Conservation (phyloP, 371 early-diverging fungal genomes). For the Syncephalis fuscata region DNA sequence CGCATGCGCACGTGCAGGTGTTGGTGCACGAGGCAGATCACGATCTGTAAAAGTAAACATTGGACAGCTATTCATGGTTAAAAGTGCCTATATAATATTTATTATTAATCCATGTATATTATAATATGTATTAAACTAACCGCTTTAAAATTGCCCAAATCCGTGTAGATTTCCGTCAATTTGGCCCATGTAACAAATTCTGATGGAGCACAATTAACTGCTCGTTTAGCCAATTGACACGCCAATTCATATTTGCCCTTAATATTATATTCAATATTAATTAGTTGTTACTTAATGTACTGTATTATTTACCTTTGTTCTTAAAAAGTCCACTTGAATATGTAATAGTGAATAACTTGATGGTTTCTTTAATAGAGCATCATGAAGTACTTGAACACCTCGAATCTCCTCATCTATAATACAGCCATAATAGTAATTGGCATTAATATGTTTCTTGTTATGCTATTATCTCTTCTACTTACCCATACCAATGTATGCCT, state of each 20-base stretch:
- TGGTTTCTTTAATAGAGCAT: conserved; percentile 58
- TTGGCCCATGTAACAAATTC: conserved; percentile 93
- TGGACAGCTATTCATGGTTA: conserved; percentile 91
- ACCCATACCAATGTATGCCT: conserved; percentile 51
- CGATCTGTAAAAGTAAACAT: conserved; percentile 89
- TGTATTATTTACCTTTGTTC: conserved; percentile 34
- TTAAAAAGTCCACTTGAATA: conserved; percentile 75
- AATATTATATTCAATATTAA: not conserved
- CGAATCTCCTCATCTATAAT: conserved; percentile 68
- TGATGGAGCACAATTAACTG: conserved; percentile 84
- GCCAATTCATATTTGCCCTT: conserved; percentile 57
- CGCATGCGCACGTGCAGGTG: conserved; percentile 64
- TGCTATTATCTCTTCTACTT: not conserved
- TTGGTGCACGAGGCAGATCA: conserved; percentile 82
- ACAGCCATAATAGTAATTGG: too few relatives aligned
- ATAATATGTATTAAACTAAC: conserved; percentile 22
- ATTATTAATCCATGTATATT: not conserved
- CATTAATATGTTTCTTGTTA: too few relatives aligned
- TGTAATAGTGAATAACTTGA: conserved; percentile 68
- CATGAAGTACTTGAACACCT: conserved; percentile 69
- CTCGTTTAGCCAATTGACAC: conserved; percentile 69
- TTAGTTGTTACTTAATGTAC: not conserved
- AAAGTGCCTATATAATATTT: conserved; percentile 44
- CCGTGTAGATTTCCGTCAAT: conserved; percentile 79
- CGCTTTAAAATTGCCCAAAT: conserved; percentile 64